phyloP scores from a whole-genome alignment of 2,329 filamentous ascomycete genomes.

The Colletotrichum phormii region DNA sequence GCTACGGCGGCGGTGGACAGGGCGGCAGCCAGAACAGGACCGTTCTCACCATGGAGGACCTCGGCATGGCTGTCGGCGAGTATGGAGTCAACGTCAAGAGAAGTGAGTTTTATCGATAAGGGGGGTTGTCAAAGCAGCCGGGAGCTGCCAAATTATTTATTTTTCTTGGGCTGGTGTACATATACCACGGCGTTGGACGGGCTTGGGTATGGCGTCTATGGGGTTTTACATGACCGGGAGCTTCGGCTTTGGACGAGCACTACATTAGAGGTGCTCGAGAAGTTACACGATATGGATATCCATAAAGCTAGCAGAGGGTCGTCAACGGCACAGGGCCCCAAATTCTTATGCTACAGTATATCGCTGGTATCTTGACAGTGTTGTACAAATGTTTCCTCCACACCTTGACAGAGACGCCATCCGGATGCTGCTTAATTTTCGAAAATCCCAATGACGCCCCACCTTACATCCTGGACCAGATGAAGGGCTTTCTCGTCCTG shows the following conservation, averaged over 20 bases:
- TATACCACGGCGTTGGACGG: slow-evolving; percentile 29
- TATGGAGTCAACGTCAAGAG: slow-evolving; percentile 98
- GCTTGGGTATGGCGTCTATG: slow-evolving; percentile 31
- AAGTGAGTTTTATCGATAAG: slow-evolving; percentile 91
- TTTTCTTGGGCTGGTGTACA: slow-evolving; percentile 23
- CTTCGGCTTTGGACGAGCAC: slow-evolving; percentile 2
- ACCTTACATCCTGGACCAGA: slow-evolving; percentile 51
- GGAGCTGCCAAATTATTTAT: not conserved
- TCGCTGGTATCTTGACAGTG: slow-evolving; percentile 34
- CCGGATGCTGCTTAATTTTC: not conserved
- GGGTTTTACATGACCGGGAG: slow-evolving; percentile 6
- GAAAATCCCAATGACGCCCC: not conserved
- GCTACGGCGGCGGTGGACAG: slow-evolving; percentile 88
- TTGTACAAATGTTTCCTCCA: slow-evolving; percentile 27
- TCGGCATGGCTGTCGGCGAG: slow-evolving; percentile 97
- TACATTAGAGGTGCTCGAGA: not conserved
- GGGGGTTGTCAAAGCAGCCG: not conserved
- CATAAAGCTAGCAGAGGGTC: not conserved
- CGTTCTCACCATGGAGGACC: slow-evolving; percentile 97
- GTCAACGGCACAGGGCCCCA: slow-evolving; percentile 23
- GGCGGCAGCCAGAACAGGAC: slow-evolving; percentile 91
- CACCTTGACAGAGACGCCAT: not conserved
- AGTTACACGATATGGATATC: slow-evolving; percentile 1
- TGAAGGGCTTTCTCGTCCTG: slow-evolving; percentile 69
- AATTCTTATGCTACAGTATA: slow-evolving; percentile 21